Percentiles rank a stretch among this genome's conserved stretches.
These are phyloP conservation scores for Centella asiatica DNA, from an alignment of 129 eudicot species.

Conservation along the genomic window DNA sequence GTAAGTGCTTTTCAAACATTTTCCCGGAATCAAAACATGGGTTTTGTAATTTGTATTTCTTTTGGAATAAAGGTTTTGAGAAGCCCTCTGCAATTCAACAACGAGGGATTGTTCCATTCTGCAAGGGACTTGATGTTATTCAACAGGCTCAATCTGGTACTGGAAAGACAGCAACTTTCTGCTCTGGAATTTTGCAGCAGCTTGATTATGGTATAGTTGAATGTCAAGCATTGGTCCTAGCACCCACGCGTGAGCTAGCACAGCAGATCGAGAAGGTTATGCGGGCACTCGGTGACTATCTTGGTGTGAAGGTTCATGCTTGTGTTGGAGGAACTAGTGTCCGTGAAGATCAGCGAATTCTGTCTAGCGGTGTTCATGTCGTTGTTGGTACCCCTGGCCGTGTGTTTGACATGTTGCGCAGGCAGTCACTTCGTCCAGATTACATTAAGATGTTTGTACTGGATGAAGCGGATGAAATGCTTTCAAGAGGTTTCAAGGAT, in stretches of 20 bases:
- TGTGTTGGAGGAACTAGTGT: slow-evolving; percentile 31
- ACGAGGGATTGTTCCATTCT: slow-evolving; percentile 28
- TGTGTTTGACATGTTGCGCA: slow-evolving; percentile 26
- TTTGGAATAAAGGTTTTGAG: slow-evolving; percentile 15
- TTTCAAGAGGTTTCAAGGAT: slow-evolving; percentile 26
- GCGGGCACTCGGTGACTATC: slow-evolving; percentile 31
- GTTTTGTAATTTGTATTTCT: not conserved
- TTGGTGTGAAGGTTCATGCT: slow-evolving; percentile 31
- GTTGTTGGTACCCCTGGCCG: slow-evolving; percentile 32
- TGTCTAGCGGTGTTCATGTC: slow-evolving; percentile 26
- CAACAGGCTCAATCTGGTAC: slow-evolving; percentile 32
- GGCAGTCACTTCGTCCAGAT: slow-evolving; percentile 22
- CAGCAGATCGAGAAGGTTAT: slow-evolving; percentile 30
- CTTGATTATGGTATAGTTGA: slow-evolving; percentile 20
- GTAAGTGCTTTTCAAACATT: no score
- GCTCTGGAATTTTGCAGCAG: slow-evolving; percentile 31
- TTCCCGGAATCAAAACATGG: no score
- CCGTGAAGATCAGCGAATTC: slow-evolving; percentile 25
- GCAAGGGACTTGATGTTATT: slow-evolving; percentile 29
- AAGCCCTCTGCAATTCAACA: slow-evolving; percentile 32
- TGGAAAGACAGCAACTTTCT: slow-evolving; percentile 29
- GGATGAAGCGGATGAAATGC: slow-evolving; percentile 31
- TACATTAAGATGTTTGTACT: slow-evolving; percentile 25
- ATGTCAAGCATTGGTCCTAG: slow-evolving; percentile 26
- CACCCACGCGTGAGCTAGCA: slow-evolving; percentile 28